Evolutionary conservation across 345 rosid species (phyloP).

Genomic region (Barbarea vulgaris): DNA sequence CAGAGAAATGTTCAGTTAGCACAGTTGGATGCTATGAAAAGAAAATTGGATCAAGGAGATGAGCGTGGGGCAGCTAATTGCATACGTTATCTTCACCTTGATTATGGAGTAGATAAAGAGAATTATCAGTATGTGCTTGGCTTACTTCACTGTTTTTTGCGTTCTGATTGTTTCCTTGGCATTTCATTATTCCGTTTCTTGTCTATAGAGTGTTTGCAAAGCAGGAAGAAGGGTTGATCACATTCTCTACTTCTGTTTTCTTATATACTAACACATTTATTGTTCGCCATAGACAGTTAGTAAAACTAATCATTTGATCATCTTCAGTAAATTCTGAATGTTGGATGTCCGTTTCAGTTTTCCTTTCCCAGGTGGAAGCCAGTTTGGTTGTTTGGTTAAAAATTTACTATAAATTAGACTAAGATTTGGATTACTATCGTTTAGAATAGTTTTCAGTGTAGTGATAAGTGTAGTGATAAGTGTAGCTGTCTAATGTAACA

Average conservation of each 20-base stretch:
- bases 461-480: conserved; percentile 8
- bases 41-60: conserved; percentile 48
- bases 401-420: neutral
- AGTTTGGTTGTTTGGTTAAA: conserved; percentile 7
- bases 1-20: conserved; percentile 66
- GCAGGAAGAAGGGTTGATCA: neutral
- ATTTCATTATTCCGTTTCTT: neutral
- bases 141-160: neutral
- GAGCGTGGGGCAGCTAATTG: conserved; percentile 59
- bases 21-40: conserved; percentile 70
- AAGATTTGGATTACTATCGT: neutral
- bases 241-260: neutral
- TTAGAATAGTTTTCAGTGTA: conserved; percentile 11
- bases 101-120: conserved; percentile 66
- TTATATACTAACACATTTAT: neutral
- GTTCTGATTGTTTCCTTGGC: conserved; percentile 2
- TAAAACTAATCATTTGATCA: neutral
- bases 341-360: conserved; percentile 3
- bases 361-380: neutral
- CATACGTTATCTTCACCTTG: conserved; percentile 71
- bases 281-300: neutral
- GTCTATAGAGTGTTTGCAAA: neutral
- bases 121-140: conserved; percentile 62
- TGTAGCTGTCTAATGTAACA: conserved; percentile 20
- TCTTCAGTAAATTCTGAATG: conserved; percentile 1